These are phyloP conservation scores for Discostella stelligeroides DNA, from an alignment of 108 stramenopile genomes.

Conservation along the genomic window DNA sequence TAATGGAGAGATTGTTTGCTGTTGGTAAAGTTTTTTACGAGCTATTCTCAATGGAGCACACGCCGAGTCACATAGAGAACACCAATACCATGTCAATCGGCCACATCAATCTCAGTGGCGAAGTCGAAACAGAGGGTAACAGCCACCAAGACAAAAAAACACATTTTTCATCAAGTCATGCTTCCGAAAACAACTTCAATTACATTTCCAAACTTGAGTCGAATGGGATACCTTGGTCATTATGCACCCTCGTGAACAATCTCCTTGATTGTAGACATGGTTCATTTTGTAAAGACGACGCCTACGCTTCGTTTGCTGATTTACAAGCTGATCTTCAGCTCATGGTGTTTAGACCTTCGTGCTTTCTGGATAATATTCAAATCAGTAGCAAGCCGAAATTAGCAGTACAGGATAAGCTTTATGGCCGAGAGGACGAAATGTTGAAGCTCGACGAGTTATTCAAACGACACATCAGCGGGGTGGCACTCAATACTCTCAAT, in stretches of 20 bases:
- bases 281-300: slow-evolving; percentile 20
- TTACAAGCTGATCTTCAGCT: slow-evolving; percentile 21
- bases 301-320: slow-evolving; percentile 26
- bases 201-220: slow-evolving; percentile 2
- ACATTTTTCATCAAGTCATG: not conserved
- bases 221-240: slow-evolving; percentile 11
- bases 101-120: not conserved
- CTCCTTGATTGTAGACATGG: slow-evolving; percentile 32
- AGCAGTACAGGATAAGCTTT: slow-evolving; percentile 18
- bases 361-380: slow-evolving; percentile 30
- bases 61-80: too few species aligned
- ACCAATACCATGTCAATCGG: not conserved
- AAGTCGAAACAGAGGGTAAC: not conserved
- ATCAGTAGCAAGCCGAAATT: not conserved
- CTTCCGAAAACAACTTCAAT: not conserved
- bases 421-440: slow-evolving; percentile 28
- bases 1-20: slow-evolving; percentile 12
- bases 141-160: slow-evolving; percentile 4
- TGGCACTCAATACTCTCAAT: not conserved
- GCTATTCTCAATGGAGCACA: too few species aligned
- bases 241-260: slow-evolving; percentile 7
- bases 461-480: not conserved
- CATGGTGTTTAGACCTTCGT: slow-evolving; percentile 17
- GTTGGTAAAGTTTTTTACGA: slow-evolving; percentile 14
- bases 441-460: slow-evolving; percentile 12